Evolutionary conservation across 345 rosid species (phyloP), one percentile per base, ranked within the genome.

Genomic region (Pistacia vera): DNA sequence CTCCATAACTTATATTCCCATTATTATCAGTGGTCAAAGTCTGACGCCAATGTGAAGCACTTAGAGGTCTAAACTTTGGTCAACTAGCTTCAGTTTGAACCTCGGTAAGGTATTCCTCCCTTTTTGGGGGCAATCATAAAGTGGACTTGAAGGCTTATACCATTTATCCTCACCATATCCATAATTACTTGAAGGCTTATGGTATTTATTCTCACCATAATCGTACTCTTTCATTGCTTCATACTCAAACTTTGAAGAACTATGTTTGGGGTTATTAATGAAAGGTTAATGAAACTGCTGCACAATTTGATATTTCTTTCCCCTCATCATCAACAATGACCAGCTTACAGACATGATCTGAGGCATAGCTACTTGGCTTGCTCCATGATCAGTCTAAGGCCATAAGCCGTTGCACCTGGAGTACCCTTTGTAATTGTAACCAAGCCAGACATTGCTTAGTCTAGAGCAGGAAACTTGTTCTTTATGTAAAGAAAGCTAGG

Each of bases 281-380:
- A 44, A 13, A 20, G 83, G 81, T 28, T 68, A 36, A 63, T 20
- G 75, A 22, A 69, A 56, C 36, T 38, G 71, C 51, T 76, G 77
- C 52, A 73, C 59, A 49, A 78, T 46, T 3, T 86, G 84, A 72
- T 75, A 83, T 77, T 80, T 84, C 83, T 77, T 81, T 22, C 46
- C 86, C 87, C 9, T 82, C 82, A 38, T 82, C 81, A 68, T 84
- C 89, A 12, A 82, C 2, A 65, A 77, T 70, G 56, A 80, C 82
- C 12, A 89, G 87, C 73, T 66, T 71, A 68, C 75, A 71, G 20
- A 77, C 78, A n/a, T 80, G 88, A 77, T 82, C 88, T 1, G 87
- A 46, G n/a, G 61, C 56, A 20, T 79, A 63, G 74, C 78, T 38
- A 7, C 6, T 78, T 63, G 81, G 17, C 33, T 68, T 66, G 77